These are phyloP conservation scores for Pelargonium cotyledonis DNA, from an alignment of 441 rosid species.

Conservation along the genomic window DNA sequence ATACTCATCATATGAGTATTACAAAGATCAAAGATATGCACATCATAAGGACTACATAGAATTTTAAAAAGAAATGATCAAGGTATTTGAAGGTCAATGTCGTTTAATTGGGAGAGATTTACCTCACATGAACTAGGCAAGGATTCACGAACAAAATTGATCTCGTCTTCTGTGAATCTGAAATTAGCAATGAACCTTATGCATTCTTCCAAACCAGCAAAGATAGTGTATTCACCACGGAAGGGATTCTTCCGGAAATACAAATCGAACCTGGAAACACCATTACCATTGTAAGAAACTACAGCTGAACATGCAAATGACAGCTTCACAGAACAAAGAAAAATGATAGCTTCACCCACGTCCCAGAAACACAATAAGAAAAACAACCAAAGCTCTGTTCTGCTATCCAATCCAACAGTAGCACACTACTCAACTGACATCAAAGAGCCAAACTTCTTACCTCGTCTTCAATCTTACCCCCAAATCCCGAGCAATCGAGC, in stretches of 20 bases:
- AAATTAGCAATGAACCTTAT: slow-evolving; percentile 75
- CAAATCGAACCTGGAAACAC: slow-evolving; percentile 56
- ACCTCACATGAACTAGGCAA: slow-evolving; percentile 81
- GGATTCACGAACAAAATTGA: slow-evolving; percentile 46
- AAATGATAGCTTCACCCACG: neutral
- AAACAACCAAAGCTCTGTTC: neutral
- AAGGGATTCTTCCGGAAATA: slow-evolving; percentile 84
- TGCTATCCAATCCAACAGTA: neutral
- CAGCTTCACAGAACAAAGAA: neutral
- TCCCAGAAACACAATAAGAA: neutral
- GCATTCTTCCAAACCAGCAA: slow-evolving; percentile 93
- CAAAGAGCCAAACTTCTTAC: neutral
- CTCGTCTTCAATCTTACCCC: neutral
- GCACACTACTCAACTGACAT: too few relatives aligned
- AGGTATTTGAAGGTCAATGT: too few relatives aligned
- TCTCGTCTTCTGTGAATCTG: slow-evolving; percentile 63
- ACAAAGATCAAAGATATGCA: neutral
- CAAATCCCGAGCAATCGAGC: neutral
- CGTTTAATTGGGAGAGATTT: slow-evolving; percentile 8
- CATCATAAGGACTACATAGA: neutral
- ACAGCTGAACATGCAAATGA: neutral
- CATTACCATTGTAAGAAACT: neutral
- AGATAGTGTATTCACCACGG: slow-evolving; percentile 78
- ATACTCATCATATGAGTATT: too few relatives aligned
- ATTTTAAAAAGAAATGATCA: too few relatives aligned